Evolutionary conservation across 176 grass and related monocot genomes (phyloP), one percentile per base, ranked within the genome.

Genomic region (Carex myosuroides): DNA sequence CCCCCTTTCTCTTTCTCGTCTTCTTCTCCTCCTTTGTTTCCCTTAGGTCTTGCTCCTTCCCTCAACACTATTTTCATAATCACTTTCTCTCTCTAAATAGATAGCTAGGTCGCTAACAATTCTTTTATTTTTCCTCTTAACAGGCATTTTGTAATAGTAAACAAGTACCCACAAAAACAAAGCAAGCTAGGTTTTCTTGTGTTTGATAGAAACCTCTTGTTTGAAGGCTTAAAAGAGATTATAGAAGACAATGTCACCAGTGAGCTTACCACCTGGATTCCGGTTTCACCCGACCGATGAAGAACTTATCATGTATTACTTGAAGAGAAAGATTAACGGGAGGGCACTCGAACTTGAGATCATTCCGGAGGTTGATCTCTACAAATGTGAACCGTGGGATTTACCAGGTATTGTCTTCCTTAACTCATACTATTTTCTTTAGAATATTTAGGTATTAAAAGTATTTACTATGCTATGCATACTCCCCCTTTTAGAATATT

Each of bases 321-420:
- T 88, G 24, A 88, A 71, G 70, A 85, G 60, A 12, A 88, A 88
- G 62, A 88, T 88, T 69, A 85, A 88, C 54, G 87, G 87, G 2
- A 59, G 77, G 76, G 54, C 74, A 26, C 73, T 88, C 13, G 87
- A 88, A 18, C 81, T 88, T 18, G 87, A 88, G 62, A 79, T 88
- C 32, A 88, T 88, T 32, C 87, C 87, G 16, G 87, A 88, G 82
- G 72, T 88, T 21, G 87, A 88, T 84, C 87, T 88, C 48, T 88
- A 88, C 81, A 88, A 88, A 80, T 88, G 81, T 8, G 87, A 88
- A 68, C 87, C 87, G 8, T 88, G 87, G 87, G 87, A 88, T 80
- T 80, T 88, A 84, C 87, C 87, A 69, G 87, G 87, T 88, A 73
- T 61, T 22, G 52, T 32, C 48, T 71, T 33, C 32, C 13, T 54